These are phyloP conservation scores for Phytophthora agathidicida DNA, from an alignment of 352 stramenopile species.

Conservation along the genomic window DNA sequence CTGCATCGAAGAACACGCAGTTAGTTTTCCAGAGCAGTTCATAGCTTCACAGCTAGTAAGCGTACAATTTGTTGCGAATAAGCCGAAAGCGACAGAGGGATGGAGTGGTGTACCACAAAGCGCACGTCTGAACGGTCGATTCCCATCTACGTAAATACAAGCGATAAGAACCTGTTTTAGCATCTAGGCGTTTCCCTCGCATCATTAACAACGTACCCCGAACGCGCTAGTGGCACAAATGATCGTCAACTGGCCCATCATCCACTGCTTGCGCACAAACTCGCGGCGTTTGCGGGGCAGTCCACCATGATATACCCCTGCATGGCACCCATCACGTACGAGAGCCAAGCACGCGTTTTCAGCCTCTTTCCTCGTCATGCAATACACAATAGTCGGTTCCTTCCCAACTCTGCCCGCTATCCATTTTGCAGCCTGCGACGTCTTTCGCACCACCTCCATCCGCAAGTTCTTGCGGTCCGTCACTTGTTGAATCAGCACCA, in stretches of 20 bases:
- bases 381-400: conserved; percentile 72
- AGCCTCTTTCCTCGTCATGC: conserved; percentile 72
- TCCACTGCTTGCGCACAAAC: conserved; percentile 83
- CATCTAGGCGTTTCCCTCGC: not conserved
- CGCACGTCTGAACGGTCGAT: conserved; percentile 80
- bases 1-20: conserved; percentile 24
- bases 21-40: not conserved
- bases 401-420: conserved; percentile 41
- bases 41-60: not conserved
- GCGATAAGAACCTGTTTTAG: not conserved
- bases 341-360: conserved; percentile 64
- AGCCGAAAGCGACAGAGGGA: conserved; percentile 65
- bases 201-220: conserved; percentile 42
- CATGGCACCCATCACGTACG: conserved; percentile 51
- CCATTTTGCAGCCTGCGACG: conserved; percentile 14
- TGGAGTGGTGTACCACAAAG: conserved; percentile 75
- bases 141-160: conserved; percentile 60
- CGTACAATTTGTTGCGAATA: conserved; percentile 86
- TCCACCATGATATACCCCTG: conserved; percentile 77
- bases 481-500: conserved; percentile 73
- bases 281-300: conserved; percentile 59
- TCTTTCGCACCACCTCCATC: conserved; percentile 67
- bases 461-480: conserved; percentile 67
- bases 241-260: conserved; percentile 68
- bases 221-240: conserved; percentile 85